Percentiles rank a stretch among this genome's conserved stretches.
Evolutionary conservation across 1,284 basidiomycete species (phyloP).

Genomic region (Xerocomus amazonicus): DNA sequence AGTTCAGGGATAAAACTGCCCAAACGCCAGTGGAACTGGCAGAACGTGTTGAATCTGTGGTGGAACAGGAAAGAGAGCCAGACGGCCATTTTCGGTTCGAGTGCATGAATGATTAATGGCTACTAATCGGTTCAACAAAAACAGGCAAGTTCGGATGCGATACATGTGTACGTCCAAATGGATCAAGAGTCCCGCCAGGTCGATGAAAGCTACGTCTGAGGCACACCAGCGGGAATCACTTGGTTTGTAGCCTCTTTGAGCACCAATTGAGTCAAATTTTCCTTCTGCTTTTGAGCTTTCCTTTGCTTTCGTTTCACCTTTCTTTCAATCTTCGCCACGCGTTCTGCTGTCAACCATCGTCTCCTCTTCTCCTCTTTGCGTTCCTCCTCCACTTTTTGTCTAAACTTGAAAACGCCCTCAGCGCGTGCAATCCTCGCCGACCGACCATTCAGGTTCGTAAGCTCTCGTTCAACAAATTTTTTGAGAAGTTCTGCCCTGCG

Average conservation of each 20-base stretch:
- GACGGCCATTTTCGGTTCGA: no score
- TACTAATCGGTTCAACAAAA: neutral
- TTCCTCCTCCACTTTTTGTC: conserved; percentile 53
- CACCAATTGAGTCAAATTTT: conserved; percentile 58
- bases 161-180: no score
- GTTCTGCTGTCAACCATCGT: conserved; percentile 50
- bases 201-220: conserved; percentile 4
- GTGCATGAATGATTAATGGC: neutral
- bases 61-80: no score
- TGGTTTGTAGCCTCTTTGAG: conserved; percentile 65
- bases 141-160: neutral
- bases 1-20: neutral
- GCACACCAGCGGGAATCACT: conserved; percentile 45
- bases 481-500: conserved; percentile 49
- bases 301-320: conserved; percentile 51
- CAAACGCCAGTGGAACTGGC: neutral
- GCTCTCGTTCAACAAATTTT: conserved; percentile 52
- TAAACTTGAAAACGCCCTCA: conserved; percentile 73
- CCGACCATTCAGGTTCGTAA: conserved; percentile 53
- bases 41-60: neutral
- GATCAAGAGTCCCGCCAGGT: no score
- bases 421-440: conserved; percentile 56
- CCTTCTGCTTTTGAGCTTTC: conserved; percentile 57
- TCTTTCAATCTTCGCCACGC: conserved; percentile 42
- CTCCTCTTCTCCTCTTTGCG: conserved; percentile 57